These are phyloP conservation scores for Yamadazyma aaseri DNA, from an alignment of 1,139 yeast species.

Conservation along the genomic window DNA sequence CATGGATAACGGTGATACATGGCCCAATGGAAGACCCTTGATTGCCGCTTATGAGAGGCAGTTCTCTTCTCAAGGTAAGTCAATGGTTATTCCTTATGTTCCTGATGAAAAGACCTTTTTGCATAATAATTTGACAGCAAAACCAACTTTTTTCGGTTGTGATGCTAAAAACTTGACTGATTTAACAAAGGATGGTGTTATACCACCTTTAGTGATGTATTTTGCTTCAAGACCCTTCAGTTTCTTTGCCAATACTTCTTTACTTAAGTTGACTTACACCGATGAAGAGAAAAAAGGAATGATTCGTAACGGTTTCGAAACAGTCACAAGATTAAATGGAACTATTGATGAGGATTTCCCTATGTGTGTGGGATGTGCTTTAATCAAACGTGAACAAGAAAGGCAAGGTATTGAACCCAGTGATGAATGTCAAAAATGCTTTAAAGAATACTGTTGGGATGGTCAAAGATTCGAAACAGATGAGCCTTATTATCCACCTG, in stretches of 20 bases:
- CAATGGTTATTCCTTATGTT: slow-evolving; percentile 35
- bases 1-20: slow-evolving; percentile 38
- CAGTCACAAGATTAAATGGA: slow-evolving; percentile 28
- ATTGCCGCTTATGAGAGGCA: slow-evolving; percentile 35
- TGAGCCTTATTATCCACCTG: slow-evolving; percentile 18
- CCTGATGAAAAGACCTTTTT: slow-evolving; percentile 33
- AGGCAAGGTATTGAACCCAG: slow-evolving; percentile 36
- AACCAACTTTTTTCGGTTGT: slow-evolving; percentile 47
- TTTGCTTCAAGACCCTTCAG: slow-evolving; percentile 43
- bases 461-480: slow-evolving; percentile 21
- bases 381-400: slow-evolving; percentile 44
- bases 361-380: slow-evolving; percentile 45
- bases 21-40: slow-evolving; percentile 39
- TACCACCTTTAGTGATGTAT: slow-evolving; percentile 40
- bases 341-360: slow-evolving; percentile 39
- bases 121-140: slow-evolving; percentile 37
- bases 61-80: slow-evolving; percentile 28
- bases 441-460: slow-evolving; percentile 43
- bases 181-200: slow-evolving; percentile 31
- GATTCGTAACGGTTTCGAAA: slow-evolving; percentile 40
- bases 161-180: slow-evolving; percentile 39
- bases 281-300: slow-evolving; percentile 36
- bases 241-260: slow-evolving; percentile 36
- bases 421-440: slow-evolving; percentile 40
- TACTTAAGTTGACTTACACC: slow-evolving; percentile 32